These are phyloP conservation scores for Lichtheimia ramosa DNA, from an alignment of 371 early-diverging fungal genomes.

Conservation along the genomic window DNA sequence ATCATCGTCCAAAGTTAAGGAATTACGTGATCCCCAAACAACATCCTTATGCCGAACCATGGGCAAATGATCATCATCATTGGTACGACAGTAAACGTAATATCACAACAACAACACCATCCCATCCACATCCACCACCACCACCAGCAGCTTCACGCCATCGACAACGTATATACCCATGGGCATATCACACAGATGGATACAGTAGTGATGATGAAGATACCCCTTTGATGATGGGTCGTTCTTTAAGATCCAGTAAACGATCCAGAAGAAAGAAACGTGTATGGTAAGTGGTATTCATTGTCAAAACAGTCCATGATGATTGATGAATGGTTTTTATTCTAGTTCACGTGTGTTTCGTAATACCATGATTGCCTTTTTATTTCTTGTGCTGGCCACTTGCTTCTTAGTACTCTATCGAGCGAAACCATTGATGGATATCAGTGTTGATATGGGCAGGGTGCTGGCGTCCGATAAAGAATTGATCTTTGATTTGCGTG, in stretches of 20 bases:
- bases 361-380: conserved; percentile 13
- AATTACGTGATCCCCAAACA: conserved; percentile 27
- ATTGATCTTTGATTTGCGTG: conserved; percentile 63
- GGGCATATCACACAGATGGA: conserved; percentile 24
- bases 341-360: conserved; percentile 13
- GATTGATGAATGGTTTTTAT: neutral
- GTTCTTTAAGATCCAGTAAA: conserved; percentile 4
- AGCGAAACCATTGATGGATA: conserved; percentile 46
- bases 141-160: neutral
- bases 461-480: conserved; percentile 69
- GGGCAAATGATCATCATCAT: conserved; percentile 1
- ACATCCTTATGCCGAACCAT: conserved; percentile 6
- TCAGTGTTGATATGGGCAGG: conserved; percentile 52
- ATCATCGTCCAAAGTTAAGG: conserved; percentile 28
- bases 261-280: conserved; percentile 3
- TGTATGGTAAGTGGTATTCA: conserved; percentile 2
- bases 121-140: neutral
- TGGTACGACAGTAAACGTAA: conserved; percentile 17
- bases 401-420: conserved; percentile 20
- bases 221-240: conserved; percentile 23
- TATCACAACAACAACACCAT: neutral
- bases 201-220: conserved; percentile 50
- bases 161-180: conserved; percentile 14
- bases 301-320: neutral
- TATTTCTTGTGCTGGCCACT: conserved; percentile 5